Percentiles rank a stretch among this genome's conserved stretches.
These are phyloP conservation scores for Spizellomyces sp. DNA, from an alignment of 192 early-diverging fungal genomes.

Conservation along the genomic window DNA sequence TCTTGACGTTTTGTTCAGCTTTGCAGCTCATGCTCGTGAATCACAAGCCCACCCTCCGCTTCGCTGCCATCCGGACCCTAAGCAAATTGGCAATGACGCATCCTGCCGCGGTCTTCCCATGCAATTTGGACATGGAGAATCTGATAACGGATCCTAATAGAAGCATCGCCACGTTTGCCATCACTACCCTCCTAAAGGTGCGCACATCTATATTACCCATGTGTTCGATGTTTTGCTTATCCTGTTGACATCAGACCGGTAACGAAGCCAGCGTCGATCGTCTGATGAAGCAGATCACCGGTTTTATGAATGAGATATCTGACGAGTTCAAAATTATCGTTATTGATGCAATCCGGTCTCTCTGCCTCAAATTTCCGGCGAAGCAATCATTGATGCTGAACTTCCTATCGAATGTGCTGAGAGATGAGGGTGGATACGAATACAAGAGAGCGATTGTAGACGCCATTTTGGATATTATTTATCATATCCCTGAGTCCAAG, in stretches of 20 bases:
- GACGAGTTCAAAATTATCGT: slow-evolving; percentile 99
- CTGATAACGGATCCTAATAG: slow-evolving; percentile 96
- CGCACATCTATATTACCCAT: slow-evolving; percentile 14
- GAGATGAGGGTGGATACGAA: slow-evolving; percentile 98
- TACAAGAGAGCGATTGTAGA: slow-evolving; percentile 96
- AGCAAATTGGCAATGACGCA: slow-evolving; percentile 90
- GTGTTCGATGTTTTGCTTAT: background rate
- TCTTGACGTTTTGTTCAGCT: slow-evolving; percentile 42
- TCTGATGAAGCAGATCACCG: slow-evolving; percentile 98
- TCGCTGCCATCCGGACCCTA: slow-evolving; percentile 97
- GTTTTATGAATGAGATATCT: slow-evolving; percentile 97
- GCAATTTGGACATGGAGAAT: slow-evolving; percentile 99
- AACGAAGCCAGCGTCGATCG: slow-evolving; percentile 97
- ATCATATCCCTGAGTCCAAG: slow-evolving; percentile 90
- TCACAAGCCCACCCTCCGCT: slow-evolving; percentile 89
- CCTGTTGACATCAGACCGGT: slow-evolving; percentile 68
- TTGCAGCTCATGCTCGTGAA: slow-evolving; percentile 93
- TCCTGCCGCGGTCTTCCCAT: slow-evolving; percentile 86
- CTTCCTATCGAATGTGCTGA: slow-evolving; percentile 88
- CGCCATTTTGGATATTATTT: slow-evolving; percentile 95
- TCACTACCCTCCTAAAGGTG: slow-evolving; percentile 93
- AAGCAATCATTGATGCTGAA: slow-evolving; percentile 93
- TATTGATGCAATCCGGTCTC: slow-evolving; percentile 95
- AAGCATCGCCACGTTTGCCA: slow-evolving; percentile 97
- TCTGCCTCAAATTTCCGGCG: slow-evolving; percentile 94